Base-by-base conservation (phyloP, 2,329 filamentous ascomycete species). In the Colletotrichum somersetense region DNA sequence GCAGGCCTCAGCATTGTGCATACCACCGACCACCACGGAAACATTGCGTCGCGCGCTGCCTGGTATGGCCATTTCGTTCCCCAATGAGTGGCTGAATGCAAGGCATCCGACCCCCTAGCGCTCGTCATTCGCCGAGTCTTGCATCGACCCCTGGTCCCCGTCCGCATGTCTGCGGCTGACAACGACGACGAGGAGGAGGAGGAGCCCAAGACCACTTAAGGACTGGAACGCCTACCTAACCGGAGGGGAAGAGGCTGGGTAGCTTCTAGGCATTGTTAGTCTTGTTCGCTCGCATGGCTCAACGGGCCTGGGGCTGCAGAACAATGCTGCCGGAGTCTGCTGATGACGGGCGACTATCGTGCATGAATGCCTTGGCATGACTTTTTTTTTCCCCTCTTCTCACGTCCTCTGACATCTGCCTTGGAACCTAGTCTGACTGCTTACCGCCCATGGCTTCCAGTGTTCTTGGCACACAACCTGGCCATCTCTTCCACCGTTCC, bases 81-180 rank as follows among this genome's bases (percentile, higher is more conserved):
- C 55, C 55, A 14, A 14, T 64, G 59, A 72, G 33, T 72, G 66
- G 69, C 40, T 61, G 44, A 23, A 56, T 64, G 53, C 42, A 52
- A 35, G 57, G 66, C 66, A 69, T 65, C 59, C 66, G 55, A 30
- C 59, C 59, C 38, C 10, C 33, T 72, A 69, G 69, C 69, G 66
- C 61, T 33, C 50, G 44, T 33, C 66, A 44, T 55, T 65, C 59
- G 50, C 69, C 69, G 69, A 72, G 59, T 66, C 59, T 61, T 72
- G 69, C 69, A 72, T 46, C 20, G 46, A 23, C n/a, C 66, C 59
- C 69, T 48, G 58, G 69, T 52, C 69, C 44, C 26, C n/a, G 48
- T 61, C 44, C n/a, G 30, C 58, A 68, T 14, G n/a, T 10, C 40
- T 30, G 57, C 52, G 40, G 58, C 52, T 58, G 58, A 58, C 68